phyloP scores from a whole-genome alignment of 805 yeast genomes.

The Wickerhamiella azyma region DNA sequence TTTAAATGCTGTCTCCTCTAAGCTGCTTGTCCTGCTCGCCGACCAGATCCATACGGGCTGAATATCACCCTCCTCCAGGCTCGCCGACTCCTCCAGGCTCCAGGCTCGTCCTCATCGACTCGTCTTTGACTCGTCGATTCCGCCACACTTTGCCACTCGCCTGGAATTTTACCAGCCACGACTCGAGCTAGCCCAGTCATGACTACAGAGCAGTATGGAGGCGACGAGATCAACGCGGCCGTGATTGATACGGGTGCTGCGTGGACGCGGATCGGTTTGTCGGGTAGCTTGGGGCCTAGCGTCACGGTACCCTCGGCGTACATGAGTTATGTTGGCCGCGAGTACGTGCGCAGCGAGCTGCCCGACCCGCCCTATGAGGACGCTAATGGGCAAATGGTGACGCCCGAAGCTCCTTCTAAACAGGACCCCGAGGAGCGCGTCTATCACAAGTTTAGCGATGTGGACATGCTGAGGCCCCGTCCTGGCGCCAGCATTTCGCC shows the following conservation, averaged over 20 bases:
- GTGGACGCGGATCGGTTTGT: slow-evolving; percentile 73
- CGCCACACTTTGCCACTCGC: not conserved
- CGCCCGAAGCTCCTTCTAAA: not conserved
- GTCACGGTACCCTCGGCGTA: slow-evolving; percentile 28
- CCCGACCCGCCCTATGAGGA: not conserved
- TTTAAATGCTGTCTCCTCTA: too few relatives aligned
- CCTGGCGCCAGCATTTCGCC: slow-evolving; percentile 10
- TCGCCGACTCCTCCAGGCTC: too few relatives aligned
- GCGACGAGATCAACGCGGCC: slow-evolving; percentile 78
- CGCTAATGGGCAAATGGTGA: not conserved
- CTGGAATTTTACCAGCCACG: not conserved
- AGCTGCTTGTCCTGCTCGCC: too few relatives aligned
- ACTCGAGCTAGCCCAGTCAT: not conserved
- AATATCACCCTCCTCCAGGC: too few relatives aligned
- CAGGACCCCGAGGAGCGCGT: not conserved
- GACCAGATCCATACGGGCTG: too few relatives aligned
- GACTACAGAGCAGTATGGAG: slow-evolving; percentile 20
- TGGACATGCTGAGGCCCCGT: slow-evolving; percentile 12
- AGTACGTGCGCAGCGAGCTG: slow-evolving; percentile 9
- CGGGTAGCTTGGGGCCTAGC: slow-evolving; percentile 84
- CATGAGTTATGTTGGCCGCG: not conserved
- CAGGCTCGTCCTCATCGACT: too few relatives aligned
- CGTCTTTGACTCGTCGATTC: too few relatives aligned
- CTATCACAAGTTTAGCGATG: slow-evolving; percentile 15
- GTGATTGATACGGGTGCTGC: slow-evolving; percentile 86